These are phyloP conservation scores for Salvia rosmarinus DNA, from an alignment of 257 asterid genomes.

Conservation along the genomic window DNA sequence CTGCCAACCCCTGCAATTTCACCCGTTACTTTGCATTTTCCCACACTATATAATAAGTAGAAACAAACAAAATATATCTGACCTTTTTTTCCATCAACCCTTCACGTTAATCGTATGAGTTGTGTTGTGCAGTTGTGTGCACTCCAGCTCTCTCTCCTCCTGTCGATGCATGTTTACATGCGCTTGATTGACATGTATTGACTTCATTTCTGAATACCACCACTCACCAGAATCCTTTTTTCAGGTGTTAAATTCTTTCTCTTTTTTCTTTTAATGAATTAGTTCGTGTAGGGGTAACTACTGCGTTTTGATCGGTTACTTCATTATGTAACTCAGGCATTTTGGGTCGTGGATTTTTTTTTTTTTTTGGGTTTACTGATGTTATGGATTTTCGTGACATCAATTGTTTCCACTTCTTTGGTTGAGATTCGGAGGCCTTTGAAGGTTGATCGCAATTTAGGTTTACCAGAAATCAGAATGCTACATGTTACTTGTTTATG, in stretches of 20 bases:
- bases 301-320: background rate
- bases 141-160: slow-evolving; percentile 1
- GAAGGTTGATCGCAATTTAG: background rate
- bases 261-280: background rate
- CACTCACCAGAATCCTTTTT: background rate
- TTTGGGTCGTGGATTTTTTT: slow-evolving; percentile 4
- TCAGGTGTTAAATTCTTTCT: background rate
- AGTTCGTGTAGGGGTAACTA: slow-evolving; percentile 27
- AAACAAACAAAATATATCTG: background rate
- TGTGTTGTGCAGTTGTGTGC: background rate
- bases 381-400: background rate
- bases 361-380: background rate
- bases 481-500: background rate
- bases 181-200: slow-evolving; percentile 30
- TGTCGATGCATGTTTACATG: slow-evolving; percentile 26
- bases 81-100: slow-evolving; percentile 6
- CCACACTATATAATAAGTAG: background rate
- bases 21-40: slow-evolving; percentile 14
- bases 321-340: too few relatives aligned
- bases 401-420: background rate
- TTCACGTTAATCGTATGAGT: slow-evolving; percentile 37
- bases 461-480: slow-evolving; percentile 17
- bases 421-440: background rate
- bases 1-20: slow-evolving; percentile 22
- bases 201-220: slow-evolving; percentile 22